Base-by-base conservation (phyloP, 495 filamentous ascomycete genomes). In the Xylaria grammica region DNA sequence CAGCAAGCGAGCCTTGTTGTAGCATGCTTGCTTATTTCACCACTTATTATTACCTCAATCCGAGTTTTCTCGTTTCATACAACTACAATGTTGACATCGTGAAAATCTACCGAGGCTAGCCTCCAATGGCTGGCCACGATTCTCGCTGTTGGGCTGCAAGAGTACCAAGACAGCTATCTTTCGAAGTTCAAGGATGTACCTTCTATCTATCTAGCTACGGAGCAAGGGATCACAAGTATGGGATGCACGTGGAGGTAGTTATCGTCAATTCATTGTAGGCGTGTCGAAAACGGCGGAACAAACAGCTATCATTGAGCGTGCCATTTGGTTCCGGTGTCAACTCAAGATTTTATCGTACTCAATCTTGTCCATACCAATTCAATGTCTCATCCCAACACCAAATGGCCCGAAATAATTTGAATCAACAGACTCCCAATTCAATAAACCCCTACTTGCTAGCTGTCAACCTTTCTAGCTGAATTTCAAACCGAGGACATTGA, bases 191-290 rank as follows among this genome's bases (percentile, higher is more conserved):
- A n/a, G n/a, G n/a, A n/a, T n/a, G n/a, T n/a, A n/a, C n/a, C n/a
- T n/a, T n/a, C n/a, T n/a, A n/a, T n/a, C n/a, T n/a, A n/a, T n/a
- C n/a, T n/a, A n/a, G n/a, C n/a, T n/a, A n/a, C n/a, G n/a, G n/a
- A n/a, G n/a, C n/a, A 45, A 45, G 17, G 15, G 10, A 15, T 13
- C 42, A 45, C 17, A 45, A n/a, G 15, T 45, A 17, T 46, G 0
- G 10, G 1, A 34, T 34, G 46, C 24, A 22, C 9, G 54, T 30
- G 26, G 34, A 19, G 24, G 15, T 29, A 44, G 30, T 27, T 20
- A 40, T 50, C 15, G 20, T 36, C 13, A 49, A 38, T 60, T 60
- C 40, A 60, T 51, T 10, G 20, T 34, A 50, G 44, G 20, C 13
- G 8, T 46, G 40, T 24, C 15, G 32, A 30, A 26, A 50, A n/a